Conservation (phyloP, 148 eudicot species). For the Hydrangea macrophylla region DNA sequence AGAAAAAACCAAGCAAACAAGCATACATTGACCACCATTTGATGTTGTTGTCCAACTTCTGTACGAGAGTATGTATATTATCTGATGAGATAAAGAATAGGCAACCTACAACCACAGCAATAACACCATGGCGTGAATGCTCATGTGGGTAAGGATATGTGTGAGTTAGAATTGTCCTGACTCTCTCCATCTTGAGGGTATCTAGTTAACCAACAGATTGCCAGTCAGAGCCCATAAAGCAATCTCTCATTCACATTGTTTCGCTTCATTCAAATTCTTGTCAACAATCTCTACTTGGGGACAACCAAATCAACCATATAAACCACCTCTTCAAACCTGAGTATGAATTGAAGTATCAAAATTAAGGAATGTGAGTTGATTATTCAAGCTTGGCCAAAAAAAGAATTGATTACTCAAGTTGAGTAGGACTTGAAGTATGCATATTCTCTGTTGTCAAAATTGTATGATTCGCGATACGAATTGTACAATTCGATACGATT, state of each 20-base stretch:
- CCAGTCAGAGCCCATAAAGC: constrained; percentile 54
- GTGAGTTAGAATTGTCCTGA: constrained; percentile 78
- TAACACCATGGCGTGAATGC: constrained; percentile 91
- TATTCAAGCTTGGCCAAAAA: no score
- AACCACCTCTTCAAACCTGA: constrained; percentile 13
- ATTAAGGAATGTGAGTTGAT: no score
- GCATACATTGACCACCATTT: constrained; percentile 99
- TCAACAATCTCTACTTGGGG: constrained; percentile 7
- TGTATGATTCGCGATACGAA: no score
- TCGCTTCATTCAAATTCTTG: constrained; percentile 23
- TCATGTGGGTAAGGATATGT: constrained; percentile 95
- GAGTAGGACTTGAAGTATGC: no score
- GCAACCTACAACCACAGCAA: constrained; percentile 90
- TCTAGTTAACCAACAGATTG: constrained; percentile 65
- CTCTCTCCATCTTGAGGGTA: constrained; percentile 78
- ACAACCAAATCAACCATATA: constrained; percentile 13
- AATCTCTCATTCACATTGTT: constrained; percentile 21
- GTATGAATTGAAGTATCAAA: no score
- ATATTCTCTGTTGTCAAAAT: no score
- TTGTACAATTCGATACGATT: no score
- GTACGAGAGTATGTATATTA: constrained; percentile 86
- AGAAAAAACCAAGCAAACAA: constrained; percentile 93
- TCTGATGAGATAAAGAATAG: constrained; percentile 94
- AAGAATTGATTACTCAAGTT: no score
- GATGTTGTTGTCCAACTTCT: constrained; percentile 83